Evolutionary conservation across 2,329 filamentous ascomycete species (phyloP).

Genomic region (Ophiocordyceps camponoti-saundersi): DNA sequence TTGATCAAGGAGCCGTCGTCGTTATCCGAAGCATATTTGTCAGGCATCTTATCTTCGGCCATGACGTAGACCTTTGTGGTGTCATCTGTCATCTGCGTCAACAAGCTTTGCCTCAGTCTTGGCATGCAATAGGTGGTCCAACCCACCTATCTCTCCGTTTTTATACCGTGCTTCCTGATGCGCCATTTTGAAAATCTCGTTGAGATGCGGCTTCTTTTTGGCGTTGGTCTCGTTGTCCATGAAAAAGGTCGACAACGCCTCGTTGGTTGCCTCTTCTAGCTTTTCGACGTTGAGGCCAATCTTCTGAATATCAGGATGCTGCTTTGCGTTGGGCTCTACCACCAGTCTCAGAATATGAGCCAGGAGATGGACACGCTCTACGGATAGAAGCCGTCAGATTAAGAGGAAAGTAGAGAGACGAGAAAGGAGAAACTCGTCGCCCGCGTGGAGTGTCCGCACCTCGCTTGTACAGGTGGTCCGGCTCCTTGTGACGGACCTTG

Average conservation of each 20-base stretch:
- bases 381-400: too few species aligned
- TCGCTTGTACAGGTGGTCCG: slow-evolving; percentile 53
- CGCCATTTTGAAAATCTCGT: slow-evolving; percentile 46
- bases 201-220: slow-evolving; percentile 36
- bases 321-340: slow-evolving; percentile 28
- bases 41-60: slow-evolving; percentile 32
- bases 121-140: background rate
- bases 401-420: too few species aligned
- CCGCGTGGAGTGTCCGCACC: slow-evolving; percentile 21
- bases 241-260: slow-evolving; percentile 41
- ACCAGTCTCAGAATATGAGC: slow-evolving; percentile 44
- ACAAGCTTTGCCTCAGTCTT: background rate
- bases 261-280: slow-evolving; percentile 39
- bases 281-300: slow-evolving; percentile 34
- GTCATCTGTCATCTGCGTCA: slow-evolving; percentile 21
- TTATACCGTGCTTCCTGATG: slow-evolving; percentile 36
- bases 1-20: slow-evolving; percentile 25
- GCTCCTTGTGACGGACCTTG: slow-evolving; percentile 51
- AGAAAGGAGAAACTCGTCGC: background rate
- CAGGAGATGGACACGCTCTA: slow-evolving; percentile 42
- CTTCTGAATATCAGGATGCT: slow-evolving; percentile 35
- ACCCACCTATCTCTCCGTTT: slow-evolving; percentile 39
- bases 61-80: slow-evolving; percentile 30
- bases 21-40: slow-evolving; percentile 29
- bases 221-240: slow-evolving; percentile 37